Evolutionary conservation across 2,329 filamentous ascomycete genomes (phyloP).

Genomic region (Penicillium sp.): DNA sequence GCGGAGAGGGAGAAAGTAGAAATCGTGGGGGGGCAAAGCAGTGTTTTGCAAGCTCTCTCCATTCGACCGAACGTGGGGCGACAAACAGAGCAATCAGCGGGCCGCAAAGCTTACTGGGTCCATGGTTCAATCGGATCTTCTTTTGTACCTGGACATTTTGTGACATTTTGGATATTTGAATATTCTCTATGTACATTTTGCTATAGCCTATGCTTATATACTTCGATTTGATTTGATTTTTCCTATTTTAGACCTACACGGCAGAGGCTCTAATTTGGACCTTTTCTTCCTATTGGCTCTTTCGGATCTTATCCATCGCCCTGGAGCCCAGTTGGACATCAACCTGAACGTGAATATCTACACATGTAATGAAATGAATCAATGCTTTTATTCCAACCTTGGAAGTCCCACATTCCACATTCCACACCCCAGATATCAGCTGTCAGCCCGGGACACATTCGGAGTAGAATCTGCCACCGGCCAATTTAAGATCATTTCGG

Average conservation of each 20-base stretch:
- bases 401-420: not conserved
- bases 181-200: not conserved
- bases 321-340: not conserved
- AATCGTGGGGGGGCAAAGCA: not conserved
- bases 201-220: not conserved
- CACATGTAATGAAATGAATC: not conserved
- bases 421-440: not conserved
- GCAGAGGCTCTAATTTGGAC: not conserved
- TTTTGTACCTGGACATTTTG: not conserved
- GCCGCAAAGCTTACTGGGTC: not conserved
- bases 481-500: not conserved
- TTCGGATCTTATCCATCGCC: not conserved
- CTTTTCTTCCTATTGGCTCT: not conserved
- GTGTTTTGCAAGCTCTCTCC: constrained; percentile 6
- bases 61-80: constrained; percentile 15
- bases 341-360: not conserved
- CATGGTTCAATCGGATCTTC: not conserved
- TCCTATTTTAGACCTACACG: not conserved
- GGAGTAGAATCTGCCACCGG: constrained; percentile 3
- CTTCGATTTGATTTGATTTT: not conserved
- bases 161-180: no score
- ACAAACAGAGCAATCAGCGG: constrained; percentile 7
- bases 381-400: not conserved
- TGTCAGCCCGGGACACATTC: not conserved
- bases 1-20: constrained; percentile 2